Evolutionary conservation across 2,329 filamentous ascomycete genomes (phyloP).

Genomic region (Beauveria australis): DNA sequence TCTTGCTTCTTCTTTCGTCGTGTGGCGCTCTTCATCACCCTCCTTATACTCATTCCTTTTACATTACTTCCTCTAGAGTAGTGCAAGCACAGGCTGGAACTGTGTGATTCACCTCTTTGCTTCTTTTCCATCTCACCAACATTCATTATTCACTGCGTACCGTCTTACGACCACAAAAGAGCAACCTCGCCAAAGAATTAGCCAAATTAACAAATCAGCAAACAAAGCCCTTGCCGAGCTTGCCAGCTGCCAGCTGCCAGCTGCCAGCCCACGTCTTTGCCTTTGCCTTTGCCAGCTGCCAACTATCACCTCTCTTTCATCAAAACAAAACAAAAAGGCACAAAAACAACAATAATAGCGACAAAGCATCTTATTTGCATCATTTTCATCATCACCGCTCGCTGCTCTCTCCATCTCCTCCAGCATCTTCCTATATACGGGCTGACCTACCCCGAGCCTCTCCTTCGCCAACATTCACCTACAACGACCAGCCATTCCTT

Average conservation of each 20-base stretch:
- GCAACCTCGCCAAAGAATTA: not conserved
- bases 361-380: not conserved
- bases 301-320: not conserved
- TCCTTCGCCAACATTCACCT: not conserved
- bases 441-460: not conserved
- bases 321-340: not conserved
- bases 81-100: slow-evolving; percentile 10
- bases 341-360: not conserved
- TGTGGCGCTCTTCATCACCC: not conserved
- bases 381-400: not conserved
- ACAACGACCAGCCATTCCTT: not conserved
- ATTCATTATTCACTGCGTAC: not conserved
- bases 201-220: not conserved
- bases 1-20: not conserved
- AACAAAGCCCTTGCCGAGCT: not conserved
- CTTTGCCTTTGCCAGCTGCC: not conserved
- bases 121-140: not conserved
- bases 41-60: not conserved
- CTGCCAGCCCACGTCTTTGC: not conserved
- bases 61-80: not conserved
- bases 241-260: slow-evolving; percentile 1
- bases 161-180: not conserved
- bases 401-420: not conserved
- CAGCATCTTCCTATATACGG: not conserved
- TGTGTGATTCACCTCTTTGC: slow-evolving; percentile 3